Base-by-base conservation (phyloP, 169 alveolate species). In the Theileria equi region DNA sequence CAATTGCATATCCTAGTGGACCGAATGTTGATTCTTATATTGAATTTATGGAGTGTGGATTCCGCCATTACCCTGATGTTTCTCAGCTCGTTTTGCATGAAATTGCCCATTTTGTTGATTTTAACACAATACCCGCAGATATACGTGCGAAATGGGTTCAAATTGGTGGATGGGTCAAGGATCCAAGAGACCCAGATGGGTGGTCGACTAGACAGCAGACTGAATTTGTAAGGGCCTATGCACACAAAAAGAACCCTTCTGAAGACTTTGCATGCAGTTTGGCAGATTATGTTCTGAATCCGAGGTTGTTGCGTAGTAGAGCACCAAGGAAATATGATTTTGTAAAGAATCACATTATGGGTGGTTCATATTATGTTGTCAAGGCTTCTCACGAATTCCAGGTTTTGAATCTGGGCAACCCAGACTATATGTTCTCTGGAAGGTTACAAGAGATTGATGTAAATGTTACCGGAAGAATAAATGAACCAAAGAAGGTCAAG, bases 1-100 rank as follows among this genome's bases (percentile, higher is more conserved):
- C 92, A 11, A 83, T 86, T 28, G 92, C 92, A 8, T 86, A 72
- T 67, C 92, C 92, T 19, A 47, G 82, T n/a, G 92, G 92, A 13
- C 58, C 87, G 2, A 19, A 67, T n/a, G 34, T 31, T 11, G 74
- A 67, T 48, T 81, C 90, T 1, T 72, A 81, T 74, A 66, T 86
- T 55, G 92, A 86, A 62, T 86, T 81, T 55, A 86, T 86, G 92
- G 92, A 86, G 73, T 77, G 81, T 32, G 92, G 83, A 1, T 86
- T 86, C 76, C 47, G 61, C 61, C 76, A 77, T 32, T 86, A 86
- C 74, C 70, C 28, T 7, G 89, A 86, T 48, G 73, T 86, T 17
- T 78, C 92, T 36, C 76, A 60, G 28, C 80, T 86, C 31, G 58
- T 71, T 1, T 45, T 86, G 19, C 92, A 86, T 57, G 92, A 86